phyloP scores from a whole-genome alignment of 768 basidiomycete genomes.

The Pilatotrama ljubarskyi region DNA sequence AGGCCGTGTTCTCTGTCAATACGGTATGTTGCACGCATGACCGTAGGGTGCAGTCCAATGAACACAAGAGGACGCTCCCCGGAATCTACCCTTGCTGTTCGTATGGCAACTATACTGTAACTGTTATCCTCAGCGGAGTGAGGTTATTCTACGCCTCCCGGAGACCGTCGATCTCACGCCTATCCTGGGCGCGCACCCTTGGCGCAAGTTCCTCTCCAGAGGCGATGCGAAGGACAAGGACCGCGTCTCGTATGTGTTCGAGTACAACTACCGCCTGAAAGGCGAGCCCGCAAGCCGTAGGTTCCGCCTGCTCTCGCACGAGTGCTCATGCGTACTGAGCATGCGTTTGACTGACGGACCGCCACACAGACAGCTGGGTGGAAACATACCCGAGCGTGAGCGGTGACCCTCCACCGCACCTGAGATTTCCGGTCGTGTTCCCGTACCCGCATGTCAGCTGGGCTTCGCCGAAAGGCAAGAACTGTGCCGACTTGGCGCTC shows the following conservation, averaged over 20 bases:
- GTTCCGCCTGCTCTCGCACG: background rate
- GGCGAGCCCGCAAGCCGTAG: conserved; percentile 29
- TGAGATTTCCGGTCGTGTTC: conserved; percentile 20
- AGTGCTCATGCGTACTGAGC: background rate
- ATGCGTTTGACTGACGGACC: background rate
- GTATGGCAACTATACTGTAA: background rate
- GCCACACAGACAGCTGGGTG: conserved; percentile 27
- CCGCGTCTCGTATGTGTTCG: conserved; percentile 29
- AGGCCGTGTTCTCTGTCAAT: conserved; percentile 23
- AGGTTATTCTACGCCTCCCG: conserved; percentile 27
- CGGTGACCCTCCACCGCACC: conserved; percentile 17
- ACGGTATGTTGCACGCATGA: conserved; percentile 24
- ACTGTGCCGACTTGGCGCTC: conserved; percentile 20
- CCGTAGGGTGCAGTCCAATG: background rate
- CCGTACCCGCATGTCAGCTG: conserved; percentile 29
- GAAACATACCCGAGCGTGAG: conserved; percentile 8
- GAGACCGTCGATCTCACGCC: conserved; percentile 22
- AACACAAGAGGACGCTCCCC: background rate
- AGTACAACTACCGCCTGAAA: conserved; percentile 28
- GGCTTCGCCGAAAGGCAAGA: conserved; percentile 16
- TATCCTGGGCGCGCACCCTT: conserved; percentile 29
- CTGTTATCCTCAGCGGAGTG: conserved; percentile 16
- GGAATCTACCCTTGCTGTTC: background rate
- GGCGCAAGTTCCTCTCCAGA: conserved; percentile 19
- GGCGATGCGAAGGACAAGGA: background rate